phyloP scores from a whole-genome alignment of 2,329 filamentous ascomycete genomes.

The Elsinoe necatrix region DNA sequence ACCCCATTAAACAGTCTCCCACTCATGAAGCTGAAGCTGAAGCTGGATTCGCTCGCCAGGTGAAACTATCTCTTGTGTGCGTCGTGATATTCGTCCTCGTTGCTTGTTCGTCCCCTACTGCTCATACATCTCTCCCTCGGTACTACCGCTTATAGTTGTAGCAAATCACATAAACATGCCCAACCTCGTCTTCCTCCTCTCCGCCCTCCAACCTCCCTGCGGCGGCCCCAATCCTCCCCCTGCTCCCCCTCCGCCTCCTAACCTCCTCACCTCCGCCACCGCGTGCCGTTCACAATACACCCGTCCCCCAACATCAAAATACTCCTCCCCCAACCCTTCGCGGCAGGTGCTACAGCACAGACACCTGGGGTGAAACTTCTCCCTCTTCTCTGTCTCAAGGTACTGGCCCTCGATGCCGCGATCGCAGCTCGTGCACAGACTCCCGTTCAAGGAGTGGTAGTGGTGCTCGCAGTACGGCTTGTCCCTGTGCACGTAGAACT shows the following conservation, averaged over 20 bases:
- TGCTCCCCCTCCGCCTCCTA: constrained; percentile 13
- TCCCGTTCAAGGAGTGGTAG: constrained; percentile 86
- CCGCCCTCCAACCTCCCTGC: constrained; percentile 31
- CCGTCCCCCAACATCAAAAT: constrained; percentile 76
- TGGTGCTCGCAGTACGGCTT: constrained; percentile 84
- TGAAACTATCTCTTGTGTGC: not conserved
- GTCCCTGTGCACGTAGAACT: constrained; percentile 87
- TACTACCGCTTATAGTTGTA: not conserved
- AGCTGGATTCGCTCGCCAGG: not conserved
- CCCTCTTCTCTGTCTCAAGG: constrained; percentile 66
- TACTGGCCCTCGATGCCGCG: constrained; percentile 90
- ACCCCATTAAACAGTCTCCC: constrained; percentile 9
- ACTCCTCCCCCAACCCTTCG: constrained; percentile 67
- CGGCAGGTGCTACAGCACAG: constrained; percentile 77
- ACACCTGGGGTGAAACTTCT: constrained; percentile 81
- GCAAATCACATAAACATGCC: constrained; percentile 39
- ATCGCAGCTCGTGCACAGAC: constrained; percentile 70
- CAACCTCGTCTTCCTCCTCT: constrained; percentile 42
- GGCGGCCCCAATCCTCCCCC: constrained; percentile 9
- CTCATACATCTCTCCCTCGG: not conserved
- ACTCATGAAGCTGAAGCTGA: constrained; percentile 1
- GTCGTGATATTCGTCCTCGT: constrained; percentile 8
- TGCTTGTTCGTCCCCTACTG: not conserved
- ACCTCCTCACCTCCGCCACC: constrained; percentile 36
- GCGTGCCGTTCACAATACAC: constrained; percentile 86